phyloP scores from a whole-genome alignment of 139 green algal genomes.

The Chlorella sp. region DNA sequence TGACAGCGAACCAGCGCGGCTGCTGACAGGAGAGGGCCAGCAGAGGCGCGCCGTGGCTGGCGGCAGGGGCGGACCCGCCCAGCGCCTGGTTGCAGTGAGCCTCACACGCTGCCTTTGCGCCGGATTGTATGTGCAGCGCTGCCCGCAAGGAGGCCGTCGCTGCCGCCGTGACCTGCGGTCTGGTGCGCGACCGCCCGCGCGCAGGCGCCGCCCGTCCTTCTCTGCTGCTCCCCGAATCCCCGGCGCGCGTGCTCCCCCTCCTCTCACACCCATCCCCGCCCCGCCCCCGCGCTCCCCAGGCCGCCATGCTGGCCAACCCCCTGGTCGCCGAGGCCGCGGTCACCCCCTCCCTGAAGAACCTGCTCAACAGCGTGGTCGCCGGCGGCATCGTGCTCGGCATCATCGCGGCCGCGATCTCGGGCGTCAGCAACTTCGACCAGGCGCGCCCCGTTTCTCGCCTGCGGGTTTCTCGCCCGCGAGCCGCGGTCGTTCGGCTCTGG shows the following conservation, averaged over 20 bases:
- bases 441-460: too few relatives aligned
- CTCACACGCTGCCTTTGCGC: not conserved
- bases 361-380: constrained; percentile 87
- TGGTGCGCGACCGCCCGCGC: too few relatives aligned
- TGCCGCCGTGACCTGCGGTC: constrained; percentile 65
- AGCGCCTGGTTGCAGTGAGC: not conserved
- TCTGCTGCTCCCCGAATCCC: too few relatives aligned
- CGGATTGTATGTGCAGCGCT: constrained; percentile 3
- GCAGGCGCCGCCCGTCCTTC: too few relatives aligned
- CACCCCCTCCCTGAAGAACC: constrained; percentile 94
- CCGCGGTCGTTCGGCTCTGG: too few relatives aligned
- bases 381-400: constrained; percentile 80
- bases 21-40: not conserved
- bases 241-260: too few relatives aligned
- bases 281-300: constrained; percentile 53
- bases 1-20: too few relatives aligned
- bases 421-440: constrained; percentile 83
- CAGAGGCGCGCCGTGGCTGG: not conserved
- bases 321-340: constrained; percentile 77
- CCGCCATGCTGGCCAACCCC: constrained; percentile 60
- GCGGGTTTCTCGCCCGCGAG: too few relatives aligned
- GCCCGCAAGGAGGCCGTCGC: constrained; percentile 42
- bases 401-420: constrained; percentile 83
- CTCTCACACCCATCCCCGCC: too few relatives aligned
- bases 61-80: not conserved